Base-by-base conservation (phyloP, 2,329 filamentous ascomycete genomes). In the Penicillium vulpinum region DNA sequence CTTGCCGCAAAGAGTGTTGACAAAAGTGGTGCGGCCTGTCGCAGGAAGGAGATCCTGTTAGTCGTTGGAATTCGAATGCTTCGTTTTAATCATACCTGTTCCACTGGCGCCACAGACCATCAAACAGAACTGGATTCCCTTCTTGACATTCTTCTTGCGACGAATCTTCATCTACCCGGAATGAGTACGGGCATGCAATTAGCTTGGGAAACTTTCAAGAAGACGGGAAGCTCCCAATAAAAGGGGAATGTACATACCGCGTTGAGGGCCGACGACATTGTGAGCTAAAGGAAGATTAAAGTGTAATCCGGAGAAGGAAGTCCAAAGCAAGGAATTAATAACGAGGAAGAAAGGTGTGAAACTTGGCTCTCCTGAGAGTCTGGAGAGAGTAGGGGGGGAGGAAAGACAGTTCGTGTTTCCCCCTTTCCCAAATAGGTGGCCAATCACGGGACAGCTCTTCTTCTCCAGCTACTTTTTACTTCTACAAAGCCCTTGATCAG, bases 81-180 rank as follows among this genome's bases (percentile, higher is more conserved):
- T 15, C 16, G 21, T 43, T 33, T 56, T 35, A 33, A 36, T 52
- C 26, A 52, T 87, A 96, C 92, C 94, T 80, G 94, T 97, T 79
- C 94, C 94, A 70, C 93, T 97, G 76, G 94, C 94, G 83, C 94
- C 94, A 77, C 94, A 97, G 73, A 99, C 94, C 94, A 99, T 99
- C 86, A 99, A 81, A 80, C 92, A 97, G 84, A 99, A 99, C 85
- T 99, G 94, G 75, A 99, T 97, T 76, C 94, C 94, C 87, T 97
- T 97, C 90, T 97, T 97, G 82, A 99, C 93, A 86, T 99, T 97
- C 90, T 99, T 99, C 93, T 99, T 99, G 81, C 91, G 89, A 81
- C 94, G 92, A 77, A 97, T 92, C 90, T 96, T 94, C 80, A 95
- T 91, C 87, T 91, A 56, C 54, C 58, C 62, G 65, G 61, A 64